Percentiles rank a stretch among this genome's conserved stretches.
Conservation (phyloP, 1,139 yeast species). For the Lodderomyces oxycetoniae region DNA sequence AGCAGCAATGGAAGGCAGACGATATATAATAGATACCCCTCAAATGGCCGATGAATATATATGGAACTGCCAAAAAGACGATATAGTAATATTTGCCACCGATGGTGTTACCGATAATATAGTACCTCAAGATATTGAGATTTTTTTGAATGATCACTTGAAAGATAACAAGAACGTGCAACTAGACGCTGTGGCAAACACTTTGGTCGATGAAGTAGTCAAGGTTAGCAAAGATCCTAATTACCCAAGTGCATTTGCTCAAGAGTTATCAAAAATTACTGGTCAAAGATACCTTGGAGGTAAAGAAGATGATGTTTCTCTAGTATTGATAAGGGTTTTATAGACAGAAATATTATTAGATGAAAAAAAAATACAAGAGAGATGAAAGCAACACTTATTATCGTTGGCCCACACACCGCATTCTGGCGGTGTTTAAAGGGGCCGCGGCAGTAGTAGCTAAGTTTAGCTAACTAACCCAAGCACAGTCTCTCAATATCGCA, state of each 20-base stretch:
- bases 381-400: no score
- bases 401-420: no score
- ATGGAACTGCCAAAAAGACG: conserved; percentile 58
- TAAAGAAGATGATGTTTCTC: conserved; percentile 90
- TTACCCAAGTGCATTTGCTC: conserved; percentile 84
- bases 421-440: no score
- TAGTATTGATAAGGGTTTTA: conserved; percentile 61
- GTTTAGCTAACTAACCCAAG: no score
- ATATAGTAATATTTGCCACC: conserved; percentile 79
- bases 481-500: no score
- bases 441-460: no score
- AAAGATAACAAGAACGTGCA: conserved; percentile 15
- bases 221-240: conserved; percentile 65
- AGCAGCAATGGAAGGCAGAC: conserved; percentile 54
- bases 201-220: conserved; percentile 65
- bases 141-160: conserved; percentile 47
- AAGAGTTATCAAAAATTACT: conserved; percentile 64
- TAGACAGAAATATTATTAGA: conserved; percentile 9
- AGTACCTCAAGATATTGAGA: conserved; percentile 65
- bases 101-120: conserved; percentile 94
- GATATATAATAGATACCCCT: conserved; percentile 57
- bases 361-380: background rate
- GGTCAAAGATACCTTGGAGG: conserved; percentile 81
- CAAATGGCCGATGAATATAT: conserved; percentile 46
- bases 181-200: conserved; percentile 42